phyloP scores from a whole-genome alignment of 208 protist species.

The Crithidia thermophila region DNA sequence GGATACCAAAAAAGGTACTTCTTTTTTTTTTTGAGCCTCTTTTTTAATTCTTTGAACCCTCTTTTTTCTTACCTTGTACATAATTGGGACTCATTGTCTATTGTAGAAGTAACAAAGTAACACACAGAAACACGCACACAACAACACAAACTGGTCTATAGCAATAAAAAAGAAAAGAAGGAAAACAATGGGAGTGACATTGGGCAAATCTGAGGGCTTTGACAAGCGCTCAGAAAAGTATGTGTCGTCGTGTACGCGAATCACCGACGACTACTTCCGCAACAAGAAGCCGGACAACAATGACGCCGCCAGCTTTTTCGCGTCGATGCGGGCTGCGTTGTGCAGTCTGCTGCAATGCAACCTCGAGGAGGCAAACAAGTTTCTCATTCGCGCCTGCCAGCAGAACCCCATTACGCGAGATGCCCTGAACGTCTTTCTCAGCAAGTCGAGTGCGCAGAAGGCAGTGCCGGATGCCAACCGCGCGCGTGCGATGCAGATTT shows the following conservation, averaged over 20 bases:
- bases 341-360: slow-evolving; percentile 37
- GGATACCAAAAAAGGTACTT: no score
- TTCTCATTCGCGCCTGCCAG: slow-evolving; percentile 29
- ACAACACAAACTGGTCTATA: background rate
- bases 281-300: slow-evolving; percentile 14
- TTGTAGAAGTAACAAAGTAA: no score
- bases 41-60: no score
- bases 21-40: no score
- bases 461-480: slow-evolving; percentile 43
- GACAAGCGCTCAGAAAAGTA: slow-evolving; percentile 29
- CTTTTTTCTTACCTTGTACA: no score
- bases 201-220: background rate
- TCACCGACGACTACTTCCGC: slow-evolving; percentile 43
- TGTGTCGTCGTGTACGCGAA: slow-evolving; percentile 15
- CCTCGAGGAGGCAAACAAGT: slow-evolving; percentile 27
- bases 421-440: slow-evolving; percentile 38
- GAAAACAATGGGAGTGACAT: slow-evolving; percentile 32
- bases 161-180: background rate
- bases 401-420: slow-evolving; percentile 19
- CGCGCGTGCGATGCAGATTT: slow-evolving; percentile 50
- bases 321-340: slow-evolving; percentile 37
- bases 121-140: no score
- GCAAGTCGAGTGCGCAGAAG: slow-evolving; percentile 5
- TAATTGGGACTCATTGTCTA: no score
- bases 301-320: slow-evolving; percentile 44